Percentiles rank a stretch among this genome's conserved stretches.
Evolutionary conservation across 2,329 filamentous ascomycete species (phyloP).

Genomic region (Aspergillus ochraceoroseus): DNA sequence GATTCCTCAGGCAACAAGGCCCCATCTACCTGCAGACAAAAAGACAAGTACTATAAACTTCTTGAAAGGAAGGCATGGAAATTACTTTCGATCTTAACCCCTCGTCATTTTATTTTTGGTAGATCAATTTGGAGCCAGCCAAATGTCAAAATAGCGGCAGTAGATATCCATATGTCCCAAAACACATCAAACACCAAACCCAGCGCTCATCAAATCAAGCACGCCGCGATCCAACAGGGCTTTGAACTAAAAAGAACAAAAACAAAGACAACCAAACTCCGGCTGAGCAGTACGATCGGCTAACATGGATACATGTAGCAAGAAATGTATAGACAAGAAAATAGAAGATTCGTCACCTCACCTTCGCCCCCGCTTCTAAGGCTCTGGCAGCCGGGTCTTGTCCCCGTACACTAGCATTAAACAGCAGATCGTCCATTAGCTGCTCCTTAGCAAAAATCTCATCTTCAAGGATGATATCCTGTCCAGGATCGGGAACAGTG

Average conservation of each 20-base stretch:
- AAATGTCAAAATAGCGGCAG: slow-evolving; percentile 7
- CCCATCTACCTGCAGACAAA: too few relatives aligned
- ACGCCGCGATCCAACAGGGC: neutral
- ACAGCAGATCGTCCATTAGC: slow-evolving; percentile 41
- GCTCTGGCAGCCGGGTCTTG: slow-evolving; percentile 51
- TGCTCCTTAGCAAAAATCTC: slow-evolving; percentile 44
- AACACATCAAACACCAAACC: slow-evolving; percentile 2
- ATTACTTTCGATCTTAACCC: too few relatives aligned
- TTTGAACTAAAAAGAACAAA: neutral
- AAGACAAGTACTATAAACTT: too few relatives aligned
- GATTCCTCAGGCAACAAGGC: too few relatives aligned
- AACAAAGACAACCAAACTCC: neutral
- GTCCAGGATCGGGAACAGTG: slow-evolving; percentile 40
- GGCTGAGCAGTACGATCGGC: neutral
- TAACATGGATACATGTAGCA: neutral
- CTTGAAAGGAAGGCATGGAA: too few relatives aligned
- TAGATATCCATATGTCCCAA: slow-evolving; percentile 3
- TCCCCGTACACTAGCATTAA: slow-evolving; percentile 49
- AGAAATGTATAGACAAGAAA: slow-evolving; percentile 7
- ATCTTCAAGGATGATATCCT: slow-evolving; percentile 41
- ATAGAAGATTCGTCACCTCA: slow-evolving; percentile 54
- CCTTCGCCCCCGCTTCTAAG: slow-evolving; percentile 48
- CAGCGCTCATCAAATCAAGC: slow-evolving; percentile 1
- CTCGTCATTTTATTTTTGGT: neutral
- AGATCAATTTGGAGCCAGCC: slow-evolving; percentile 17